phyloP scores from a whole-genome alignment of 2,329 filamentous ascomycete genomes.

The Curvularia hawaiiensis region DNA sequence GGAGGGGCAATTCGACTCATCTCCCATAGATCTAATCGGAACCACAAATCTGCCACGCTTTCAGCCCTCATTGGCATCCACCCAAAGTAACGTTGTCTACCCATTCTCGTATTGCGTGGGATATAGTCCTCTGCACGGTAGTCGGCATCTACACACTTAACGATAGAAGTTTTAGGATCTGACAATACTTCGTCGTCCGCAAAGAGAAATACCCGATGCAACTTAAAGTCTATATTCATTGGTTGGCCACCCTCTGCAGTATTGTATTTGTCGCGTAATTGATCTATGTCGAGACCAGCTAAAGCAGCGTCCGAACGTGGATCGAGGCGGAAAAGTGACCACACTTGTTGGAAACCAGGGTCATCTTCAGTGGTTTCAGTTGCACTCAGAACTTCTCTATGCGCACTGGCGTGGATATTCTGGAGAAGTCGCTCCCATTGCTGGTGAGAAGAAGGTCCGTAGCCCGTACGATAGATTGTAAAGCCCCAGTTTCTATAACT shows the following conservation, averaged over 20 bases:
- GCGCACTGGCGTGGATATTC: conserved; percentile 11
- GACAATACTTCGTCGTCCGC: conserved; percentile 17
- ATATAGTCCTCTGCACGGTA: conserved; percentile 14
- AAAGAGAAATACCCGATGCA: conserved; percentile 14
- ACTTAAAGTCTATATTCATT: conserved; percentile 13
- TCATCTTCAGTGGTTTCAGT: conserved; percentile 8
- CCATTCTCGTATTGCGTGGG: conserved; percentile 6
- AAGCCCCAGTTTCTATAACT: conserved; percentile 19
- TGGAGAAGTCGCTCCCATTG: conserved; percentile 22
- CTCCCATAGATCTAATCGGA: neutral
- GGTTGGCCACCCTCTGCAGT: conserved; percentile 14
- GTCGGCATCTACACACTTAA: conserved; percentile 17
- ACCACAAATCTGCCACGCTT: conserved; percentile 10
- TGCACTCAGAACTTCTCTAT: neutral
- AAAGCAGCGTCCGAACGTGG: conserved; percentile 18
- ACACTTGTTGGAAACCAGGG: conserved; percentile 10
- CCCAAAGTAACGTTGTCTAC: conserved; percentile 15
- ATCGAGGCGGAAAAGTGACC: conserved; percentile 22
- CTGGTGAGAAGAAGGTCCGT: conserved; percentile 18
- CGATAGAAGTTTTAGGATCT: conserved; percentile 3
- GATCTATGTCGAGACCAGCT: conserved; percentile 15
- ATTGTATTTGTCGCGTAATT: conserved; percentile 21
- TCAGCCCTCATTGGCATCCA: conserved; percentile 13
- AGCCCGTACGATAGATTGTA: conserved; percentile 24
- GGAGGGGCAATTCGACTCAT: conserved; percentile 8